Base-by-base conservation (phyloP, 2,329 filamentous ascomycete genomes). In the Dichotomopilus funicola region DNA sequence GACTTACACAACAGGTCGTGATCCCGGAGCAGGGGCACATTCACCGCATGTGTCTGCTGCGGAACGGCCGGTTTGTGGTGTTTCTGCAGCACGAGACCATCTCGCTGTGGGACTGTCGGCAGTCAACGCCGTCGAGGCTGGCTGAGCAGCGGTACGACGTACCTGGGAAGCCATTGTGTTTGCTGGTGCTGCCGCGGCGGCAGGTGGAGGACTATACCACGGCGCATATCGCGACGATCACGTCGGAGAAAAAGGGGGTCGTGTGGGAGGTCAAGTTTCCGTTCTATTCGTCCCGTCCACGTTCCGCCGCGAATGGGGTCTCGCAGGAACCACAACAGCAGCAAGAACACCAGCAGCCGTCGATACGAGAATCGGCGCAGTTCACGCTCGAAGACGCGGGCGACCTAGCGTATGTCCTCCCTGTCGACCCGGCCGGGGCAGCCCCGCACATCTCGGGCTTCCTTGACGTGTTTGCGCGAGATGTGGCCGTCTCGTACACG, bases 401-500 rank as follows among this genome's bases (percentile, higher is more conserved):
- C n/a, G 78, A 80, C 49, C 68, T 87, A 45, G 78, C 81, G 11
- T 85, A 85, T 60, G 78, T 95, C 13, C 74, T 95, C 8, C 89
- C 91, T 0, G 89, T 95, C 47, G 91, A 96, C 65, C 90, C 91
- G 50, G 91, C 90, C 1, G 91, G 91, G 1, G 84, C 87, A 9
- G 76, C 80, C 41, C 81, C 85, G 1, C 78, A 85, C 3, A 81
- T 84, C 9, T 88, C 89, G 4, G 88, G 87, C 0, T 95, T 91
- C 60, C 78, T 95, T 36, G 91, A 96, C 68, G 82, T 89, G 0
- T 95, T 96, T 68, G 88, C 90, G 9, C 83, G 86, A 41, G 91
- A 96, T 66, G 83, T 95, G 49, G 90, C 89, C 10, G 83, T 95
- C 33, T 94, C 91, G 0, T 95, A 94, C 67, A 92, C 88, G 0